Percentiles rank a stretch among this genome's conserved stretches.
Evolutionary conservation across 768 basidiomycete species (phyloP).

Genomic region (Tylopilus intermedius): DNA sequence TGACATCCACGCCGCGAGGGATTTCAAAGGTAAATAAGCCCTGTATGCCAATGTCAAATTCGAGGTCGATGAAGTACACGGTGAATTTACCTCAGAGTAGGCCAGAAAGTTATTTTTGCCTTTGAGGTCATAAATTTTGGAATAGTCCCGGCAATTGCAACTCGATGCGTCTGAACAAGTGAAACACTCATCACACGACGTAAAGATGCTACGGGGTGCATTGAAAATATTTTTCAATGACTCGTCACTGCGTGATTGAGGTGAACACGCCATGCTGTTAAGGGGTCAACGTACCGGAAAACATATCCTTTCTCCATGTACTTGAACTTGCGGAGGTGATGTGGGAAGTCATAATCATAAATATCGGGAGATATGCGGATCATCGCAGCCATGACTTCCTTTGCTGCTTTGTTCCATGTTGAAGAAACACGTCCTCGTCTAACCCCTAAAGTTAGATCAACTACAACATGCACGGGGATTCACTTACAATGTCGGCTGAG

Average conservation of each 20-base stretch:
- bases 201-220: constrained; percentile 32
- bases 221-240: constrained; percentile 18
- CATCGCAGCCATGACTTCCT: constrained; percentile 25
- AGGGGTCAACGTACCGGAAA: constrained; percentile 35
- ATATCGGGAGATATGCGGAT: constrained; percentile 33
- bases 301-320: constrained; percentile 53
- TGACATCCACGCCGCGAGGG: constrained; percentile 43
- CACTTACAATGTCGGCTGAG: constrained; percentile 22
- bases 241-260: constrained; percentile 13
- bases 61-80: background rate
- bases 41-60: constrained; percentile 28
- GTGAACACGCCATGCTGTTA: constrained; percentile 5
- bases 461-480: background rate
- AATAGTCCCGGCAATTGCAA: constrained; percentile 49
- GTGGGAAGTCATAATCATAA: constrained; percentile 38
- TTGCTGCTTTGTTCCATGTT: constrained; percentile 29
- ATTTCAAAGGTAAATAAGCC: constrained; percentile 45
- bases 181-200: constrained; percentile 42
- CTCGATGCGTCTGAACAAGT: constrained; percentile 29
- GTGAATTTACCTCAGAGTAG: constrained; percentile 36
- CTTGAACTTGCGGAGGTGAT: constrained; percentile 37
- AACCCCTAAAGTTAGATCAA: constrained; percentile 1
- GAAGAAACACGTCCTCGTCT: constrained; percentile 27
- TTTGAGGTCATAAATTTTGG: constrained; percentile 33
- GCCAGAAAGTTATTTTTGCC: constrained; percentile 33